Base-by-base conservation (phyloP, 768 basidiomycete species). In the Leccinum variicolor region DNA sequence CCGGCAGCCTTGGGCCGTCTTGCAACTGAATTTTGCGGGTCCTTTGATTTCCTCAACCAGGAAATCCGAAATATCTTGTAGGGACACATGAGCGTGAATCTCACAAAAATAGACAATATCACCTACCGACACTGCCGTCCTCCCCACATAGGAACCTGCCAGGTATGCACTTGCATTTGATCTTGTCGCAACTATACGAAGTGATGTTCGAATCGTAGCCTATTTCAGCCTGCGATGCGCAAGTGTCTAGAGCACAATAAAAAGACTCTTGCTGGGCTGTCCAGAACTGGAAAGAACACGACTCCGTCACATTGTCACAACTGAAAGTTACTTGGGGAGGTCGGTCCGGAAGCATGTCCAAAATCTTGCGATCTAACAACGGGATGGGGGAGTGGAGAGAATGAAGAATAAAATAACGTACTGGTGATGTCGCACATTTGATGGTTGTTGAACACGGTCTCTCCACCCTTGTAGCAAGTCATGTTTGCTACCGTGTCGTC, bases 381-480 rank as follows among this genome's bases (percentile, higher is more conserved):
- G 56, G 33, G 36, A 34, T 55, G 11, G 56, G 31, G 15, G 39
- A 25, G 39, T n/a, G 46, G 43, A 23, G 46, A 48, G 17, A 15
- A 49, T 19, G 49, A 17, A 21, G 28, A 4, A 39, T 31, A 15
- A 21, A 15, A 41, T 23, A 8, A 79, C 92, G 64, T 68, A 96
- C 94, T 98, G 11, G 97, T 99, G 33, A 99, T 95, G 70, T 98
- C 85, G 74, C 97, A 99, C 86, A 97, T 93, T 72, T 99, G 96
- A 73, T 94, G 93, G 63, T 97, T 94, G 70, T 84, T 88, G 72
- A 92, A 90, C n/a, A 99, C 90, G 0, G 93, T 95, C 69, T 90
- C 83, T 23, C 97, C 97, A 43, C 91, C 92, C 54, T 81, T 90
- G 80, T 97, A 96, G 70, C 97, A 98, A 1, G 92, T 92, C 89